Base-by-base conservation (phyloP, 1,139 yeast genomes). In the Candida freyschussii region DNA sequence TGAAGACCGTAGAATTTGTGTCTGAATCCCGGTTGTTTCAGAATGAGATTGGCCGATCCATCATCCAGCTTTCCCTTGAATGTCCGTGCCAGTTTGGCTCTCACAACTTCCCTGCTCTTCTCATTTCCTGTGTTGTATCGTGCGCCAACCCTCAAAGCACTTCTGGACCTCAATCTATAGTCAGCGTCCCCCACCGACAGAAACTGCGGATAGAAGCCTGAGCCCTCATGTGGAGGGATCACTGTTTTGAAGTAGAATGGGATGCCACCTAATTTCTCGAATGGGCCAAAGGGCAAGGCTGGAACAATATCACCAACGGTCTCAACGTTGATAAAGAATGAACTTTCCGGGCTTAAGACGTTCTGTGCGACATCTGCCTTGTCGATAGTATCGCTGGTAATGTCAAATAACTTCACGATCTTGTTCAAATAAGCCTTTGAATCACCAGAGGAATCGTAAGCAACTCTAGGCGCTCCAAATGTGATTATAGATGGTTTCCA, bases 381-480 rank as follows among this genome's bases (percentile, higher is more conserved):
- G 13, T 29, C 32, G n/a, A 29, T 29, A 10, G 17, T 16, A 19
- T 29, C 32, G 15, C 27, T 23, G 11, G 22, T 23, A 11, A 29
- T 29, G 6, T 18, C 23, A 23, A 29, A 29, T n/a, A 29, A 12
- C 10, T 10, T 17, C 13, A 29, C 26, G 8, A 29, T 17, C 19
- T 24, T 23, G 18, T 24, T 29, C 4, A 29, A 14, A 11, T 23
- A 24, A 6, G 12, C 14, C 7, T 23, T 10, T 6, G 23, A 18
- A 7, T 13, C 8, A 13, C 14, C 16, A 13, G 16, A 17, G 14
- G 18, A 12, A 19, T 23, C 29, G 15, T 6, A 13, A 7, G 17
- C 24, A 14, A 79, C 57, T 40, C 70, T 72, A 0, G 89, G 87
- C n/a, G 73, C 63, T 3, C 79, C 91, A 55, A 63, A 75, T 0